Conservation (phyloP, 768 basidiomycete species). For the Coprinopsis strossmayeri region DNA sequence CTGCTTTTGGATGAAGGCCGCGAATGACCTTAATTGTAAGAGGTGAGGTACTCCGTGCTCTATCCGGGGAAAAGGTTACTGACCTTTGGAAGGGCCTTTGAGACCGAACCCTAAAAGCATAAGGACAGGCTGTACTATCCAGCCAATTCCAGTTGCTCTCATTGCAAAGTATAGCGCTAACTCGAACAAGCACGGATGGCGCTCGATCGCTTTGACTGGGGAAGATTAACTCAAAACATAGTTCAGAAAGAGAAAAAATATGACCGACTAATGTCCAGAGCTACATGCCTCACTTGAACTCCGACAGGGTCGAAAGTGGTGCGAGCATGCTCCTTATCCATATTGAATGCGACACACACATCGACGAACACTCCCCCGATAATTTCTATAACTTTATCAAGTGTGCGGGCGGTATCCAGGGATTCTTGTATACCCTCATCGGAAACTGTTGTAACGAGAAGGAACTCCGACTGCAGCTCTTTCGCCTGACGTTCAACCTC, state of each 20-base stretch:
- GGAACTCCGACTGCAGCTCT: neutral
- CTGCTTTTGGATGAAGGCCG: constrained; percentile 2
- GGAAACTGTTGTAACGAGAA: neutral
- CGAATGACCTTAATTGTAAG: constrained; percentile 1
- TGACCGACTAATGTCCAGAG: no score
- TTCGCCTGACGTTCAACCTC: neutral
- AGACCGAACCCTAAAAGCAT: neutral
- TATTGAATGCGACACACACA: no score
- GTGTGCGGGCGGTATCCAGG: neutral
- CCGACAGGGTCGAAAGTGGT: no score
- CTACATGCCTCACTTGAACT: no score
- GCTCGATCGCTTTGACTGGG: neutral
- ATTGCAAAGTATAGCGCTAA: neutral
- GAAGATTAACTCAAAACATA: no score
- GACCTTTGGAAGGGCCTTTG: constrained; percentile 4
- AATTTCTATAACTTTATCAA: no score
- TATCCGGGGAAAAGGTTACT: neutral
- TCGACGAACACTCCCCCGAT: no score
- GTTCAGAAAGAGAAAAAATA: no score
- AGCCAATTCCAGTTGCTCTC: neutral
- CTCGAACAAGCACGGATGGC: constrained; percentile 2
- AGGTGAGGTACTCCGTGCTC: neutral
- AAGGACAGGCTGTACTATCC: neutral
- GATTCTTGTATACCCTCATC: neutral
- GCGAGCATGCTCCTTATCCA: no score